phyloP scores from a whole-genome alignment of 2,329 filamentous ascomycete species.

The Fusarium irregulare region DNA sequence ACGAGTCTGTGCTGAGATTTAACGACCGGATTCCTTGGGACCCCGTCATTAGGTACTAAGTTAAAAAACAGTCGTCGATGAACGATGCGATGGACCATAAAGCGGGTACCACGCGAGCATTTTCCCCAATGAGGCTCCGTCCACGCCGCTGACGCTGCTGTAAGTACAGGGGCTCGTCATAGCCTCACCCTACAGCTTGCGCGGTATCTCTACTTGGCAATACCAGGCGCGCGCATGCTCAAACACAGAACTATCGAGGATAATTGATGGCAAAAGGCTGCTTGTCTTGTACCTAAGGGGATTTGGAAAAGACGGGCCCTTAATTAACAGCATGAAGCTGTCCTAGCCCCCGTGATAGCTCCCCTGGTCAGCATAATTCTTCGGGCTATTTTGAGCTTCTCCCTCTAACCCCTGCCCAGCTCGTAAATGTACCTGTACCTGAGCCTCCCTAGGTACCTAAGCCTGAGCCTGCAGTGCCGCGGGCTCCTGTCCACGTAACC shows the following conservation, averaged over 20 bases:
- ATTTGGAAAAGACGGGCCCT: neutral
- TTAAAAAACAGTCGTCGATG: slow-evolving; percentile 10
- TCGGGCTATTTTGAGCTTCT: neutral
- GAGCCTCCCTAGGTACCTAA: neutral
- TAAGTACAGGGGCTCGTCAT: slow-evolving; percentile 21
- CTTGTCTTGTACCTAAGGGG: neutral
- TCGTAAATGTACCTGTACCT: slow-evolving; percentile 5
- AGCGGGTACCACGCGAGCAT: slow-evolving; percentile 43
- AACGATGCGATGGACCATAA: neutral
- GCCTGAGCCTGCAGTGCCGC: neutral
- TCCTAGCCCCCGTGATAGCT: neutral
- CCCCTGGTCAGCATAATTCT: slow-evolving; percentile 1
- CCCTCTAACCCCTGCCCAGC: neutral
- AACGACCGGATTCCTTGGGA: neutral
- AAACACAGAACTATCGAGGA: slow-evolving; percentile 20
- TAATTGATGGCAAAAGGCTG: neutral
- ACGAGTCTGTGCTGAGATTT: neutral
- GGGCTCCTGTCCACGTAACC: slow-evolving; percentile 35
- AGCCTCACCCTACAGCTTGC: slow-evolving; percentile 14
- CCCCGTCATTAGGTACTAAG: neutral
- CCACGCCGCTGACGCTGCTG: slow-evolving; percentile 16
- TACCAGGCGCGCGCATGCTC: slow-evolving; percentile 36
- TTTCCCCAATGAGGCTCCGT: slow-evolving; percentile 41
- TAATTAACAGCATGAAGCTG: neutral
- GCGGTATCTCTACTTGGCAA: slow-evolving; percentile 14